Conservation (phyloP, 2,329 filamentous ascomycete genomes). For the Aspergillus pseudotamarii region DNA sequence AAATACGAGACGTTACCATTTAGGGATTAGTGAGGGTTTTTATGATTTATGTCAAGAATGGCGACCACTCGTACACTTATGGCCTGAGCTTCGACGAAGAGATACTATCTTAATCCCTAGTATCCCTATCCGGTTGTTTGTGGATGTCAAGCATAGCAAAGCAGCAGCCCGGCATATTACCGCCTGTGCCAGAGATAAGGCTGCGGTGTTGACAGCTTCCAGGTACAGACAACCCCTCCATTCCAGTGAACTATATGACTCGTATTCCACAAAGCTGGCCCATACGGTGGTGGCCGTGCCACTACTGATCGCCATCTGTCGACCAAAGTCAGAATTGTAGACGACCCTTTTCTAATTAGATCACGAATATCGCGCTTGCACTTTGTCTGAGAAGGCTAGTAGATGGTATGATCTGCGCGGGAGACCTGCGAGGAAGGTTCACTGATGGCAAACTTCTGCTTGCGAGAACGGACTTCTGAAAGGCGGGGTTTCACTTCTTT, state of each 20-base stretch:
- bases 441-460: neutral
- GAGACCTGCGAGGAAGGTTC: neutral
- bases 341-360: neutral
- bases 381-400: neutral
- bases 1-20: neutral
- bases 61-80: neutral
- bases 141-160: neutral
- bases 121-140: neutral
- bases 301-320: neutral
- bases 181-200: neutral
- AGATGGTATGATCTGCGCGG: neutral
- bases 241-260: neutral
- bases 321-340: neutral
- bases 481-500: slow-evolving; percentile 15
- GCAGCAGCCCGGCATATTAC: neutral
- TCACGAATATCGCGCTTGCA: slow-evolving; percentile 1
- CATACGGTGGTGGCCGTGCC: neutral
- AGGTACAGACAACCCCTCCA: neutral
- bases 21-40: neutral
- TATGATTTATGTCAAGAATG: neutral
- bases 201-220: neutral
- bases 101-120: neutral
- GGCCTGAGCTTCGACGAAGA: neutral
- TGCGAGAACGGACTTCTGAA: slow-evolving; percentile 2
- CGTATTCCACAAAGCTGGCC: neutral